Base-by-base conservation (phyloP, 2,329 filamentous ascomycete species). In the Leptographium galeiforme region DNA sequence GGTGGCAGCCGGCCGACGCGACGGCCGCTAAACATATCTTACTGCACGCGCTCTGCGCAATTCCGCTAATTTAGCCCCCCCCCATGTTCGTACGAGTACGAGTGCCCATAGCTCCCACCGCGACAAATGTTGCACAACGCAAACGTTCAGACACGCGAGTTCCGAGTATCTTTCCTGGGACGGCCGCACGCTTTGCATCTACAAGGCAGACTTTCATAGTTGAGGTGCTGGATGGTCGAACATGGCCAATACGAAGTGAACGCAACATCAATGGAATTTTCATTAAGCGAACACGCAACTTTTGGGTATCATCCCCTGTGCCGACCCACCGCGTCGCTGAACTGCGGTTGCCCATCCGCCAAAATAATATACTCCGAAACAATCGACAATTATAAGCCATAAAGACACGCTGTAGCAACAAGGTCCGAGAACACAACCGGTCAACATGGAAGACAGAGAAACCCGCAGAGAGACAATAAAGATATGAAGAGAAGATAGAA, bases 271-370 rank as follows among this genome's bases (percentile, higher is more conserved):
- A 16, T 33, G 33, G 25, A 33, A 46, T 41, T 34, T 19, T 7
- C 48, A 50, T 50, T 48, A 41, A 32, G n/a, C 45, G n/a, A 48
- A 14, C 25, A 53, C 30, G 43, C 41, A 53, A 44, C 33, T 46
- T 34, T 25, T 56, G 47, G 50, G 43, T 51, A 54, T 53, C 55
- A 54, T 54, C 48, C 52, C 40, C 48, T 53, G 19, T 50, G 45
- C 46, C 48, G n/a, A 41, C 47, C n/a, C 14, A 30, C 47, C 47
- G 36, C 47, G 47, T 39, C 30, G 40, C 34, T 51, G 32, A 38
- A 11, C 36, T 50, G 41, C 43, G 39, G 44, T 47, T 34, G 32
- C 36, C 50, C 41, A 33, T 25, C 34, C 32, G 6, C 18, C 40
- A 2, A 50, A 39, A 48, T 32, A 36, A 18, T 48, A 32, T 36